Conservation (phyloP, 1,284 basidiomycete species). For the Sporisorium reilianum region DNA sequence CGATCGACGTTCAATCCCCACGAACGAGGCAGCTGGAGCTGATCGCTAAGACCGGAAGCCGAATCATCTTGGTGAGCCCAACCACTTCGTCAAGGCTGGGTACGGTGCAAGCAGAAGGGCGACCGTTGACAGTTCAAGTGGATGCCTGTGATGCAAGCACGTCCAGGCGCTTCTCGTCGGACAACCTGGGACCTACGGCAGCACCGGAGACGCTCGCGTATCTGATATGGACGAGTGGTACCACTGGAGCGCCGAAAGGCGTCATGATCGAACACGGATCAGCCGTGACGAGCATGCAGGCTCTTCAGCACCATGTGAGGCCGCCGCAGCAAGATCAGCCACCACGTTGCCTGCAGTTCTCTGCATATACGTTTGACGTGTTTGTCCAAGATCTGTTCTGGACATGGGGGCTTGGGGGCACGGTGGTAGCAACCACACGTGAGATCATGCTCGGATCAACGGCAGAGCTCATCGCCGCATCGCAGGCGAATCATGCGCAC, state of each 20-base stretch:
- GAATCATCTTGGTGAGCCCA: constrained; percentile 23
- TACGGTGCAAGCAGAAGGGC: not conserved
- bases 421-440: constrained; percentile 32
- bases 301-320: constrained; percentile 30
- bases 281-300: constrained; percentile 29
- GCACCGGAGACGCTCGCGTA: constrained; percentile 41
- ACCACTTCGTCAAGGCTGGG: constrained; percentile 14
- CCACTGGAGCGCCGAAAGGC: constrained; percentile 59
- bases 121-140: not conserved
- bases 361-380: constrained; percentile 48
- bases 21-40: constrained; percentile 45
- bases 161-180: not conserved
- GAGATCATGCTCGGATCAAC: constrained; percentile 22
- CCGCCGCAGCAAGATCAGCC: constrained; percentile 5
- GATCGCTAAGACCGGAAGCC: constrained; percentile 21
- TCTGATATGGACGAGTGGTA: constrained; percentile 64
- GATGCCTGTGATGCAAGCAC: constrained; percentile 1
- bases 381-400: constrained; percentile 48
- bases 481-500: constrained; percentile 33
- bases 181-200: constrained; percentile 5
- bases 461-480: constrained; percentile 13
- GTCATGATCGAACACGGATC: constrained; percentile 42
- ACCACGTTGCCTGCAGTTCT: constrained; percentile 38
- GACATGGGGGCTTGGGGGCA: constrained; percentile 40
- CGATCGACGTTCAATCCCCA: constrained; percentile 55